These are phyloP conservation scores for Allomyces javanicus DNA, from an alignment of 192 early-diverging fungal genomes.

Conservation along the genomic window DNA sequence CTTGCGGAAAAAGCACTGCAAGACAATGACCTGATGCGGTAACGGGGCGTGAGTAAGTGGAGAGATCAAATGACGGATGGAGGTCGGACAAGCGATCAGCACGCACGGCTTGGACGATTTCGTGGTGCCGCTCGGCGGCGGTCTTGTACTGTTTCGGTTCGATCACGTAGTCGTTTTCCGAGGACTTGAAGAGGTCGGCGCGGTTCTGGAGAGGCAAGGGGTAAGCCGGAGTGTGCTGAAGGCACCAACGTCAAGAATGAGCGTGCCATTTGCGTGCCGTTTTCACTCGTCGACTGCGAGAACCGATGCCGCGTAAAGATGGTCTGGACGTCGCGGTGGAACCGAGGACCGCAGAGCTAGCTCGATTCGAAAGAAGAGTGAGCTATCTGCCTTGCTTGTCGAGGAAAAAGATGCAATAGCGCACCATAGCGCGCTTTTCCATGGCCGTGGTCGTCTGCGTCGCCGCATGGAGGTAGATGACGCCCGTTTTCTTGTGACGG, in stretches of 20 bases:
- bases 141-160: conserved; percentile 18
- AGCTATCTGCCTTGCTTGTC: too few relatives aligned
- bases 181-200: too few relatives aligned
- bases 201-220: too few relatives aligned
- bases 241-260: not conserved
- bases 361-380: not conserved
- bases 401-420: not conserved
- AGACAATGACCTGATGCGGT: conserved; percentile 11
- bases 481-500: conserved; percentile 14
- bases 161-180: conserved; percentile 3
- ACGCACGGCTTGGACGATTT: conserved; percentile 8
- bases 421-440: conserved; percentile 24
- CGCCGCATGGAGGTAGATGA: conserved; percentile 27
- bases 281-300: conserved; percentile 16
- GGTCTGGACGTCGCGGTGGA: conserved; percentile 36
- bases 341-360: conserved; percentile 7
- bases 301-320: conserved; percentile 19
- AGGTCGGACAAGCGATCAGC: not conserved
- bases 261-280: conserved; percentile 32
- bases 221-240: too few relatives aligned
- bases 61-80: too few relatives aligned
- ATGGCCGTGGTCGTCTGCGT: conserved; percentile 35
- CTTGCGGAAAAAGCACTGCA: conserved; percentile 33
- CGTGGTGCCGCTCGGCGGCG: conserved; percentile 16
- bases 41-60: too few relatives aligned